phyloP scores from a whole-genome alignment of 768 basidiomycete species.

The Mycena metata region DNA sequence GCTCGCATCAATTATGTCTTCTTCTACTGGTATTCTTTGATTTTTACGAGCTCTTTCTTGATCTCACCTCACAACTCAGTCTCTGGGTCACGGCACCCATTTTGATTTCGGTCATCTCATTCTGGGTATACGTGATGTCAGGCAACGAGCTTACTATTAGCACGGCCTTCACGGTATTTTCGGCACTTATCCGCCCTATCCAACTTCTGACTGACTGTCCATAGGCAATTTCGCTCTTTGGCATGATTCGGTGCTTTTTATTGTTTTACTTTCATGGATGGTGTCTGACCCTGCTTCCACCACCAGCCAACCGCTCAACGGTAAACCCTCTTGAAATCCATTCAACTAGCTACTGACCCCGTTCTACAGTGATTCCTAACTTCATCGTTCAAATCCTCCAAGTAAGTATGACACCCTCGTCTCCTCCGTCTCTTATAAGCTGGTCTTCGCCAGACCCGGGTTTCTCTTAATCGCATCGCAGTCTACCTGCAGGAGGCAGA shows the following conservation, averaged over 20 bases:
- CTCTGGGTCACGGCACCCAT: conserved; percentile 83
- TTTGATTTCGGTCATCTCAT: conserved; percentile 85
- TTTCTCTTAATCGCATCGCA: conserved; percentile 77
- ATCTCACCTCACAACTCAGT: neutral
- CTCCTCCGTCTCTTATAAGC: neutral
- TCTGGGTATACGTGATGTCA: conserved; percentile 79
- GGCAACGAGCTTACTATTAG: conserved; percentile 84
- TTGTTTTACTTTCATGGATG: neutral
- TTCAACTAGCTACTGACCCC: neutral
- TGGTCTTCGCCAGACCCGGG: conserved; percentile 59
- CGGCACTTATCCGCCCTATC: too few species aligned
- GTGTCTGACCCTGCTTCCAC: neutral
- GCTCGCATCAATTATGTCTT: conserved; percentile 80
- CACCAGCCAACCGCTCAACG: conserved; percentile 31
- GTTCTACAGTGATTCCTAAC: conserved; percentile 68
- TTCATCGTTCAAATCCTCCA: conserved; percentile 86
- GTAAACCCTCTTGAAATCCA: neutral
- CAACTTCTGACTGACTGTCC: neutral
- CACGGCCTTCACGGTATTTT: conserved; percentile 84
- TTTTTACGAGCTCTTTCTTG: neutral
- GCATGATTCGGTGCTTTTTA: conserved; percentile 76
- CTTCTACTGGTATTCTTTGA: conserved; percentile 53
- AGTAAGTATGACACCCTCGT: conserved; percentile 42
- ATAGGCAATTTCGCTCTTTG: conserved; percentile 84
- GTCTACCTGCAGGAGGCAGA: conserved; percentile 80